Conservation (phyloP, 129 eudicot species). For the Flaveria robusta region DNA sequence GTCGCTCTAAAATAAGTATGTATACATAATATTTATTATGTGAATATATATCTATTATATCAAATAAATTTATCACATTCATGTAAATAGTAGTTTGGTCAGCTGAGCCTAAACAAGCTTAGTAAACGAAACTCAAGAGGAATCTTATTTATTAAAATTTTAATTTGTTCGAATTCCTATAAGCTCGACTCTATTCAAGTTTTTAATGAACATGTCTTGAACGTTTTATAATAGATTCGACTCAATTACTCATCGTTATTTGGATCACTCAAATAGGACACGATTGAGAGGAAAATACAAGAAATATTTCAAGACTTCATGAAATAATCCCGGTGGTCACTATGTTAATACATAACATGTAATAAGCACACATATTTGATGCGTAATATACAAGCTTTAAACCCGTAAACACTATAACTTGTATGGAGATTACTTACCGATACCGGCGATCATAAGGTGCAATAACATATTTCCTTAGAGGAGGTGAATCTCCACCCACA, state of each 20-base stretch:
- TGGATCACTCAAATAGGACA: neutral
- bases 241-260: neutral
- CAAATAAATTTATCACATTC: too few relatives aligned
- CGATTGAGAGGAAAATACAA: neutral
- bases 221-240: too few relatives aligned
- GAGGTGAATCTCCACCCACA: slow-evolving; percentile 55
- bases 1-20: too few relatives aligned
- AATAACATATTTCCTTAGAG: slow-evolving; percentile 52
- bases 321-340: neutral
- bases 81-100: too few relatives aligned
- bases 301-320: neutral
- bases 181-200: too few relatives aligned
- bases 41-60: too few relatives aligned
- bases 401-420: neutral
- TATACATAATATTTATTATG: too few relatives aligned
- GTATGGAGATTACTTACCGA: slow-evolving; percentile 41
- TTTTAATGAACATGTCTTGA: too few relatives aligned
- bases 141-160: too few relatives aligned
- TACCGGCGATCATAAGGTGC: slow-evolving; percentile 87
- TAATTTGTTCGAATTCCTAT: too few relatives aligned
- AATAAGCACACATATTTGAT: neutral
- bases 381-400: neutral
- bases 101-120: too few relatives aligned
- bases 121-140: too few relatives aligned
- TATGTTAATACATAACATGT: neutral